Evolutionary conservation across 306 rosid genomes (phyloP), one percentile per base, ranked within the genome.

Genomic region (Pachyrhizus erosus): DNA sequence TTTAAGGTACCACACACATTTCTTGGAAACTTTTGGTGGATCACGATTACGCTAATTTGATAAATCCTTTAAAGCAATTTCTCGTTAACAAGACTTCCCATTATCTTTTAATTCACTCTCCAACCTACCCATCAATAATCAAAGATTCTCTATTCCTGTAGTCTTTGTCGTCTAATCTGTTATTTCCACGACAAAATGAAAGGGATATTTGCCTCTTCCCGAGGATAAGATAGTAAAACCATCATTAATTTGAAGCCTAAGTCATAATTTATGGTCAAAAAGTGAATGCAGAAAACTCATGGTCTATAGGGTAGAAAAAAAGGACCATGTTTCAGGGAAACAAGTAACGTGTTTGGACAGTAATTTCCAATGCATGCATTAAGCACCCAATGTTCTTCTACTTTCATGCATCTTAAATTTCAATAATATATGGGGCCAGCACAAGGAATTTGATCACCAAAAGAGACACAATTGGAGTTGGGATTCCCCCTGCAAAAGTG

Each of bases 321-420:
- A 26, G 60, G 46, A 55, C 65, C 79, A 55, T 77, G 67, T 73
- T 82, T 86, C 29, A 42, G 42, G 64, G 73, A 81, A 80, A 67
- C 73, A 24, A 72, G 54, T 69, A 84, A 84, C 86, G 82, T 87
- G 76, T 33, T 71, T 58, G 78, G 62, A 58, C 82, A 55, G 76
- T 80, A 57, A 76, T 65, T 83, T 75, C 45, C 67, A 79, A 82
- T 79, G 82, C 77, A 76, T 79, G 82, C 84, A 77, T 78, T 55
- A 72, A 81, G 46, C 78, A 54, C 73, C 58, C 61, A 76, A 75
- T 31, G 46, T 52, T 61, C n/a, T 69, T 60, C 75, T n/a, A 33
- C 74, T 62, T 70, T 52, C 81, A 67, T 75, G 67, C 82, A 54
- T 81, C 78, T 76, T 83, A 6, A 48, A 61, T 73, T 27, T 33